These are phyloP conservation scores for Melampsora americana DNA, from an alignment of 1,284 basidiomycete genomes.

Conservation along the genomic window DNA sequence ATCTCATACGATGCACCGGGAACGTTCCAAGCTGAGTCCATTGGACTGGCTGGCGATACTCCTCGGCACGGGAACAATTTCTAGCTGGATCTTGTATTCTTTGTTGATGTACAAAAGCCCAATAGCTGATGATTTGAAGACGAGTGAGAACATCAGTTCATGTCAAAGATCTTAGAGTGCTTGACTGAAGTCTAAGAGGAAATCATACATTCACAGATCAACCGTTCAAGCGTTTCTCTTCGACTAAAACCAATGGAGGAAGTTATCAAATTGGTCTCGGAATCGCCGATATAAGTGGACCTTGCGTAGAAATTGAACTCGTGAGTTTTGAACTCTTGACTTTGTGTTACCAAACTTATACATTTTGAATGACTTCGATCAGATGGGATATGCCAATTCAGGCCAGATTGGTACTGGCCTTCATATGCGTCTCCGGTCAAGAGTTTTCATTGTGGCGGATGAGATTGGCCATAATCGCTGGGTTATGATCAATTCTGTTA, in stretches of 20 bases:
- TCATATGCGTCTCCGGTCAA: slow-evolving; percentile 72
- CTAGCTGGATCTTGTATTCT: not conserved
- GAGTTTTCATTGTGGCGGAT: slow-evolving; percentile 73
- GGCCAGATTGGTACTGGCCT: slow-evolving; percentile 71
- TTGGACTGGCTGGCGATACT: not conserved
- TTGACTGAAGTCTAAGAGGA: not conserved
- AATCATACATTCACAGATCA: not conserved
- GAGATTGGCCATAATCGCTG: slow-evolving; percentile 62
- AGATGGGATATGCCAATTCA: slow-evolving; percentile 68
- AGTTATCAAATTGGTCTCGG: slow-evolving; percentile 56
- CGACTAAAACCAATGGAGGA: not conserved
- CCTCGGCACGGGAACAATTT: not conserved
- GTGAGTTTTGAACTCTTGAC: slow-evolving; percentile 65
- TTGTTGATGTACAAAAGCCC: no score
- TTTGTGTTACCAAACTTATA: slow-evolving; percentile 60
- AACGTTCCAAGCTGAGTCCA: not conserved
- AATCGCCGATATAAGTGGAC: slow-evolving; percentile 72
- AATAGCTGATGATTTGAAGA: no score
- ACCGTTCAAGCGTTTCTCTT: not conserved
- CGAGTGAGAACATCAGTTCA: not conserved
- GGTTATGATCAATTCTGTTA: slow-evolving; percentile 72
- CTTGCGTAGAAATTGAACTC: slow-evolving; percentile 56
- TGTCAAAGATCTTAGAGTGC: not conserved
- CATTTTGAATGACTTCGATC: slow-evolving; percentile 19
- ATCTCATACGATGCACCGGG: slow-evolving; percentile 1